Conservation (phyloP, 805 yeast species). For the Wickerhamiella kurtzmanii region DNA sequence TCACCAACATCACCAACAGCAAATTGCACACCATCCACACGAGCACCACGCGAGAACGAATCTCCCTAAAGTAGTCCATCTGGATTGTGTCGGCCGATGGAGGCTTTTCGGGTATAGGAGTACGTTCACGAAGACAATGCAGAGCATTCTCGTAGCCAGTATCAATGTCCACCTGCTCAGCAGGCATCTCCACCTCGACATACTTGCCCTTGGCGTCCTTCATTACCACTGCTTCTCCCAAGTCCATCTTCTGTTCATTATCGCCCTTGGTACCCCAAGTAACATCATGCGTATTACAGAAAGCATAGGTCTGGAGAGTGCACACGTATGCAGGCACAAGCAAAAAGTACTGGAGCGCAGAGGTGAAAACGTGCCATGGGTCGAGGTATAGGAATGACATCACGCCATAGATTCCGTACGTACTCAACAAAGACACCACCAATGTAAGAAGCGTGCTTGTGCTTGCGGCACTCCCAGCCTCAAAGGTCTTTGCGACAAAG, state of each 20-base stretch:
- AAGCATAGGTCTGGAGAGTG: constrained; percentile 87
- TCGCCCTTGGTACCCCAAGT: constrained; percentile 99
- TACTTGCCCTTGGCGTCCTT: constrained; percentile 65
- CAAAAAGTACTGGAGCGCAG: constrained; percentile 75
- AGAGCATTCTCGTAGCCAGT: constrained; percentile 66
- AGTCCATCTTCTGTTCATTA: constrained; percentile 50
- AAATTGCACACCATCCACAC: constrained; percentile 82
- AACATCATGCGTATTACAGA: constrained; percentile 95
- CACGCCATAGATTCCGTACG: constrained; percentile 76
- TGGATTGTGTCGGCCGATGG: constrained; percentile 27
- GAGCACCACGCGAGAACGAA: constrained; percentile 89
- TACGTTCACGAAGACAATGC: constrained; percentile 55
- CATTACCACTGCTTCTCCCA: constrained; percentile 72
- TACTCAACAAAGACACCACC: constrained; percentile 72
- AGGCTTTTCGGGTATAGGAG: constrained; percentile 39
- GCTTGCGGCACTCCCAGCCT: constrained; percentile 20
- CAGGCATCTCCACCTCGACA: constrained; percentile 62
- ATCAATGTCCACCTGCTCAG: constrained; percentile 63
- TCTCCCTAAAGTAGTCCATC: constrained; percentile 87
- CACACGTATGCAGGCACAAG: constrained; percentile 86
- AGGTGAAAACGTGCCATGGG: constrained; percentile 92
- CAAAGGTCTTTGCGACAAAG: constrained; percentile 50
- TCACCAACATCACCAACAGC: constrained; percentile 70
- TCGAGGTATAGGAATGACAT: constrained; percentile 79
- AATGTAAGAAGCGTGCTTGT: constrained; percentile 43